These are phyloP conservation scores for Theobroma grandiflorum DNA, from an alignment of 441 rosid genomes.

Conservation along the genomic window DNA sequence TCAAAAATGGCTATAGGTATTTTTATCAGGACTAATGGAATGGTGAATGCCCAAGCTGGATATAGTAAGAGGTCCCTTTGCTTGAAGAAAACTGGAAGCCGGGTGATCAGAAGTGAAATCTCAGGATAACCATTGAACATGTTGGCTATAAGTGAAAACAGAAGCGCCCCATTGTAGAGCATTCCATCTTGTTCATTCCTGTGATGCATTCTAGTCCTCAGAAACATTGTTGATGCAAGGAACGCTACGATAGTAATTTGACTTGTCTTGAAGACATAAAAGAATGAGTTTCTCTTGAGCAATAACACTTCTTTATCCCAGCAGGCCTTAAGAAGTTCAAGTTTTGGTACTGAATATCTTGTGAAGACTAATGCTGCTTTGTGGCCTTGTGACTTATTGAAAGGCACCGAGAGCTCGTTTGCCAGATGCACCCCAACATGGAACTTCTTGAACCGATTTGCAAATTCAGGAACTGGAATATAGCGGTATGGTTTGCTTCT, in stretches of 20 bases:
- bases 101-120: slow-evolving; percentile 57
- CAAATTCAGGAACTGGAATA: slow-evolving; percentile 72
- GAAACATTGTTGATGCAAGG: slow-evolving; percentile 63
- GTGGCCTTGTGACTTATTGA: slow-evolving; percentile 62
- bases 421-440: slow-evolving; percentile 63
- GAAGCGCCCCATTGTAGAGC: slow-evolving; percentile 62
- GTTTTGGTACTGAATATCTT: slow-evolving; percentile 59
- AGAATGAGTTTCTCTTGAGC: slow-evolving; percentile 68
- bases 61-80: slow-evolving; percentile 85
- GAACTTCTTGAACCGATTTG: slow-evolving; percentile 61
- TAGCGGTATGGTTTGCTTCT: slow-evolving; percentile 57
- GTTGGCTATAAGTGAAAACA: slow-evolving; percentile 63
- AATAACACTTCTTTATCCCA: slow-evolving; percentile 85
- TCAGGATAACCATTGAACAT: slow-evolving; percentile 89
- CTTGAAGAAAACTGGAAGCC: slow-evolving; percentile 92
- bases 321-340: slow-evolving; percentile 72
- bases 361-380: slow-evolving; percentile 73
- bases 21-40: slow-evolving; percentile 67
- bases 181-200: slow-evolving; percentile 62
- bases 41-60: slow-evolving; percentile 81
- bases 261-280: slow-evolving; percentile 68
- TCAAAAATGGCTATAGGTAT: slow-evolving; percentile 74
- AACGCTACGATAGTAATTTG: slow-evolving; percentile 68
- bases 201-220: slow-evolving; percentile 60
- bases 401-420: slow-evolving; percentile 67